Conservation (phyloP, 2,329 filamentous ascomycete species). For the Pseudomassariella vexata region DNA sequence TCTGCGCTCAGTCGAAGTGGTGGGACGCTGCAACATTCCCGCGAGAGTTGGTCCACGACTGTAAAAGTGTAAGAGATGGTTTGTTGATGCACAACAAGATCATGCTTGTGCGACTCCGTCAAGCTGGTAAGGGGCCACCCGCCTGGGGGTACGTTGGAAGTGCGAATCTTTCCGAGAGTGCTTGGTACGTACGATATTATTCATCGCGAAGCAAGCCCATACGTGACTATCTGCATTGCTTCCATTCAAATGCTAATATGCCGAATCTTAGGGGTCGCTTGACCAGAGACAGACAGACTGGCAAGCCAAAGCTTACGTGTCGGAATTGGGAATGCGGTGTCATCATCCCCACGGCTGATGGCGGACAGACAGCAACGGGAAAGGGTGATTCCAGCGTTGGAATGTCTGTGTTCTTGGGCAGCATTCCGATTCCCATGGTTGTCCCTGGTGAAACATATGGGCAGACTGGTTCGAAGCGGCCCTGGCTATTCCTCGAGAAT, state of each 20-base stretch:
- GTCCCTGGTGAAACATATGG: conserved; percentile 28
- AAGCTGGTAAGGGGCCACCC: conserved; percentile 14
- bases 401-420: conserved; percentile 25
- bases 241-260: conserved; percentile 2
- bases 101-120: conserved; percentile 39
- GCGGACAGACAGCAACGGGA: conserved; percentile 24
- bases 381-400: conserved; percentile 6
- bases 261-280: conserved; percentile 63
- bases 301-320: conserved; percentile 69
- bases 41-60: conserved; percentile 65
- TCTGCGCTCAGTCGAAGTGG: conserved; percentile 70
- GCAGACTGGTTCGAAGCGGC: conserved; percentile 16
- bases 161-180: conserved; percentile 87
- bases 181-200: conserved; percentile 54
- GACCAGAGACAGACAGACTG: conserved; percentile 61
- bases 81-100: conserved; percentile 88
- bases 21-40: conserved; percentile 70
- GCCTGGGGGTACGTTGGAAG: conserved; percentile 86
- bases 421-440: conserved; percentile 36
- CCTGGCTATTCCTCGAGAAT: conserved; percentile 24
- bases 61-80: conserved; percentile 62
- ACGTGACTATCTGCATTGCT: no score
- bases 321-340: conserved; percentile 97
- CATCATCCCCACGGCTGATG: conserved; percentile 47
- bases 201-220: background rate